These are phyloP conservation scores for Gastrolobium villosum DNA, from an alignment of 306 rosid genomes.

Conservation along the genomic window DNA sequence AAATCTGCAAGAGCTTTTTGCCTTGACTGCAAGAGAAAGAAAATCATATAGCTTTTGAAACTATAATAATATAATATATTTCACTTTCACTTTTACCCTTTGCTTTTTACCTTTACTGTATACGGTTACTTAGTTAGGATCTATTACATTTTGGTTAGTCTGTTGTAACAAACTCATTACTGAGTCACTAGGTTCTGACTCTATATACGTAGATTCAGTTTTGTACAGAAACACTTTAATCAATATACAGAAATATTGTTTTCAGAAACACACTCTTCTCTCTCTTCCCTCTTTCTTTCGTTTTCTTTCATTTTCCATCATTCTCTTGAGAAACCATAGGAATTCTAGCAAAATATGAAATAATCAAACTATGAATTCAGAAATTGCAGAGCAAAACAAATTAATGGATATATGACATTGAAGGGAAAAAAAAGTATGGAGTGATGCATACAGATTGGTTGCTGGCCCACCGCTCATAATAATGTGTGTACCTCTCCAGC, in stretches of 20 bases:
- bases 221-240: too few species aligned
- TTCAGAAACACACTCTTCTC: too few species aligned
- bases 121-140: too few species aligned
- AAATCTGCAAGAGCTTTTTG: slow-evolving; percentile 94
- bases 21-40: slow-evolving; percentile 75
- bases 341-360: slow-evolving; percentile 26
- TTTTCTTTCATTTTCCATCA: too few species aligned
- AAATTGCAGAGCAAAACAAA: slow-evolving; percentile 25
- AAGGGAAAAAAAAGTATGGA: slow-evolving; percentile 28
- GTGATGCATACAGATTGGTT: slow-evolving; percentile 81
- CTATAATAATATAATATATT: not conserved
- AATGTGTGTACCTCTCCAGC: slow-evolving; percentile 97
- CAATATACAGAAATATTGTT: too few species aligned
- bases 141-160: too few species aligned
- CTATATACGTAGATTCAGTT: too few species aligned
- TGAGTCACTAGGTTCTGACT: too few species aligned
- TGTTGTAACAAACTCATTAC: too few species aligned
- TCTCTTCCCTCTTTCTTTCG: too few species aligned
- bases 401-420: slow-evolving; percentile 12
- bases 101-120: too few species aligned
- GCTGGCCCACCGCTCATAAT: slow-evolving; percentile 99
- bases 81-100: too few species aligned
- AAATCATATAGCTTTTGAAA: slow-evolving; percentile 25
- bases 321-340: not conserved
- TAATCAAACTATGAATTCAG: not conserved